These are phyloP conservation scores for Melanomma pulvis-pyrius DNA, from an alignment of 495 filamentous ascomycete species.

Conservation along the genomic window DNA sequence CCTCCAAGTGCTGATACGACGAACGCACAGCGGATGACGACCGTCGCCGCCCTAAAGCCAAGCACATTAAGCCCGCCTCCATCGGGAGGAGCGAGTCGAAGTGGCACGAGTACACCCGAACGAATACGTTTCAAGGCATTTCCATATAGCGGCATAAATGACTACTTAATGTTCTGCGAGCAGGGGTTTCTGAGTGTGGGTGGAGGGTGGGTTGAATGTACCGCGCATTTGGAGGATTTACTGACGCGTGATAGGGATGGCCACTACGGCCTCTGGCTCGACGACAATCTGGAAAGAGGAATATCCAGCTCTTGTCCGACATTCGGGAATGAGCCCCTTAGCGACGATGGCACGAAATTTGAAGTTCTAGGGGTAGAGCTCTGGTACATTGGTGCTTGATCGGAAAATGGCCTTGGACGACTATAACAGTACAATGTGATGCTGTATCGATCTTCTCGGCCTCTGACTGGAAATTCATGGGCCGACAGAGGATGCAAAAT, in stretches of 20 bases:
- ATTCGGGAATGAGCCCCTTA: slow-evolving; percentile 95
- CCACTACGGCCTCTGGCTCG: slow-evolving; percentile 89
- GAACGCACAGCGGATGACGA: slow-evolving; percentile 71
- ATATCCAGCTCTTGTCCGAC: slow-evolving; percentile 80
- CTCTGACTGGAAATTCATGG: too few relatives aligned
- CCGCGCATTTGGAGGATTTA: neutral
- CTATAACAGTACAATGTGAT: too few relatives aligned
- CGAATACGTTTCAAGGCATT: slow-evolving; percentile 94
- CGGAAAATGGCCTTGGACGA: too few relatives aligned
- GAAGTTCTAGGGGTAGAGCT: slow-evolving; percentile 89
- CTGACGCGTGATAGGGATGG: slow-evolving; percentile 63
- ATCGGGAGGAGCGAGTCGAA: slow-evolving; percentile 41
- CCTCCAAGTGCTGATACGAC: slow-evolving; percentile 77
- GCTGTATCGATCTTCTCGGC: neutral
- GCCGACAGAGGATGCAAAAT: too few relatives aligned
- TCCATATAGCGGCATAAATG: slow-evolving; percentile 92
- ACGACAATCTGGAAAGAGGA: slow-evolving; percentile 83
- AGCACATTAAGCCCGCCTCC: slow-evolving; percentile 38
- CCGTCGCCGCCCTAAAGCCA: slow-evolving; percentile 50
- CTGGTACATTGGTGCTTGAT: slow-evolving; percentile 71
- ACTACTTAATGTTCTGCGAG: slow-evolving; percentile 95
- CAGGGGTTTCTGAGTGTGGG: slow-evolving; percentile 80
- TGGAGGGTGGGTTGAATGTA: slow-evolving; percentile 62
- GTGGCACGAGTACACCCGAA: slow-evolving; percentile 54
- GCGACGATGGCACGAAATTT: slow-evolving; percentile 91